Evolutionary conservation across 2,329 filamentous ascomycete species (phyloP).

Genomic region (Venturia carpophila): DNA sequence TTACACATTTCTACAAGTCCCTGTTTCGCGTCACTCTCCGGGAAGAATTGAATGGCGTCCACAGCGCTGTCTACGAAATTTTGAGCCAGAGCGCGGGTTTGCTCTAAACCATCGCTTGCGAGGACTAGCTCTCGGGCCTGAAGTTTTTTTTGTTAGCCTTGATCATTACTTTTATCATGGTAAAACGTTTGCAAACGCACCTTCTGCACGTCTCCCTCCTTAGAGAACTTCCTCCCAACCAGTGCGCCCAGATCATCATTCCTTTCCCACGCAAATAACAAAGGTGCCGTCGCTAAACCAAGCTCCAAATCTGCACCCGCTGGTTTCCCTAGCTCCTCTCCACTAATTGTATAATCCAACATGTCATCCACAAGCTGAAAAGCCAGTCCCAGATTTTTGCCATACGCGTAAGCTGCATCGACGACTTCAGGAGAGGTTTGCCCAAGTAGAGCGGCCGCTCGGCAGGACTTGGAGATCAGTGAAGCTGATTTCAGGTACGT

Average conservation of each 20-base stretch:
- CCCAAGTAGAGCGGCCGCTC: constrained; percentile 79
- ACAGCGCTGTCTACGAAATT: constrained; percentile 87
- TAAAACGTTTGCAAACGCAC: constrained; percentile 46
- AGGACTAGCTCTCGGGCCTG: constrained; percentile 83
- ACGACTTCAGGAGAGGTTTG: constrained; percentile 69
- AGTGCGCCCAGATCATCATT: constrained; percentile 75
- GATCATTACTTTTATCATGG: background rate
- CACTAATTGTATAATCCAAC: constrained; percentile 88
- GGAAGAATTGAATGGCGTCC: constrained; percentile 73
- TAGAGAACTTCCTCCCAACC: constrained; percentile 83
- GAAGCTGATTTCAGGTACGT: constrained; percentile 96
- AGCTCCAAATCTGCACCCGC: constrained; percentile 90
- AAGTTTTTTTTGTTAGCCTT: constrained; percentile 23
- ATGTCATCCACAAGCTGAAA: constrained; percentile 98
- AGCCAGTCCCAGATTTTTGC: constrained; percentile 85
- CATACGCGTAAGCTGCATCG: constrained; percentile 85
- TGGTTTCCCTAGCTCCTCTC: constrained; percentile 82
- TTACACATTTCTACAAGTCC: constrained; percentile 89
- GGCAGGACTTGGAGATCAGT: constrained; percentile 91
- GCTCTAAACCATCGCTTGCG: constrained; percentile 77
- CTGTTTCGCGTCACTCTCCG: constrained; percentile 88
- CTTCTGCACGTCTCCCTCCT: constrained; percentile 74
- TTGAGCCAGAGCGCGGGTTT: constrained; percentile 82
- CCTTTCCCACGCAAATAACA: constrained; percentile 92
- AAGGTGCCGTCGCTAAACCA: constrained; percentile 83